These are phyloP conservation scores for Sanghuangporus weigelae DNA, from an alignment of 1,284 basidiomycete genomes.

Conservation along the genomic window DNA sequence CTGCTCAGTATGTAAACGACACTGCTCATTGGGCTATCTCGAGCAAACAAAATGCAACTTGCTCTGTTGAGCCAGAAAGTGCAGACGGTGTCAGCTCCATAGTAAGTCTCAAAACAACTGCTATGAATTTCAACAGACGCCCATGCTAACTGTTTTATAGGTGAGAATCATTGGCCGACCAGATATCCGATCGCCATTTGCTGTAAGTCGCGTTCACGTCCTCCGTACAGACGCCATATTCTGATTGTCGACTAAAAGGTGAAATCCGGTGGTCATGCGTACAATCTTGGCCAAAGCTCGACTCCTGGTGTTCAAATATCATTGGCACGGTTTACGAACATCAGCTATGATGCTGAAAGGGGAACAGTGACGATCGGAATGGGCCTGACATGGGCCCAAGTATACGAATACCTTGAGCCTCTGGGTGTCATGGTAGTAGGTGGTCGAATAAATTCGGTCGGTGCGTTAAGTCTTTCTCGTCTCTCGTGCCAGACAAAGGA, in stretches of 20 bases:
- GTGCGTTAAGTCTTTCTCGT: not conserved
- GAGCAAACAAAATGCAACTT: constrained; percentile 16
- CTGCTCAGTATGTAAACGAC: constrained; percentile 11
- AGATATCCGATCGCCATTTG: constrained; percentile 17
- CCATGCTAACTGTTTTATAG: not conserved
- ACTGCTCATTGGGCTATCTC: constrained; percentile 12
- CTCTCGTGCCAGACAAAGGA: not conserved
- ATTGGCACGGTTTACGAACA: constrained; percentile 20
- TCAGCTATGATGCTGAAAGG: constrained; percentile 15
- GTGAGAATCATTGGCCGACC: constrained; percentile 5
- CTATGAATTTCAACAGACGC: not conserved
- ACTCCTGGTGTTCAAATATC: constrained; percentile 25
- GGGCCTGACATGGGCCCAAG: constrained; percentile 22
- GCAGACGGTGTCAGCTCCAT: constrained; percentile 12
- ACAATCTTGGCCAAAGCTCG: constrained; percentile 23
- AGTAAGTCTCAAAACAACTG: not conserved
- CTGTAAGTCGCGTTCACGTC: constrained; percentile 1
- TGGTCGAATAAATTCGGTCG: constrained; percentile 20
- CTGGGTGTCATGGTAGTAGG: constrained; percentile 21
- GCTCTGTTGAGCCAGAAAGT: constrained; percentile 14
- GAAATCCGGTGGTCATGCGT: constrained; percentile 23
- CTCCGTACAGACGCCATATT: not conserved
- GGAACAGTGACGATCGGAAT: constrained; percentile 19
- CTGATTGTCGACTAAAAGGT: constrained; percentile 13
- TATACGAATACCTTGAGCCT: constrained; percentile 21